Percentiles rank a stretch among this genome's conserved stretches.
Evolutionary conservation across 176 grass and related monocot genomes (phyloP).

Genomic region (Zea mays): Zm-B73-REFERENCE-NAM-5.0 NC_050104.1:26426001-26426500

Average conservation of each 20-base stretch:
- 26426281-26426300: slow-evolving; percentile 8
- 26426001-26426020: no score
- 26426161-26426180: slow-evolving; percentile 18
- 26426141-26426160: no score
- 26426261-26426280: slow-evolving; percentile 37
- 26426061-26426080: no score
- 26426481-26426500: no score
- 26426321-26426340: slow-evolving; percentile 11
- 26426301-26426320: slow-evolving; percentile 5
- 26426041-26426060: no score
- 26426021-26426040: no score
- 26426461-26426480: neutral
- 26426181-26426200: slow-evolving; percentile 9
- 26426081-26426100: no score
- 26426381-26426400: slow-evolving; percentile 9
- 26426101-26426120: no score
- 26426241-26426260: no score
- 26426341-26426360: slow-evolving; percentile 46
- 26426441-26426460: slow-evolving; percentile 12
- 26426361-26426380: slow-evolving; percentile 31
- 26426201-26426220: neutral
- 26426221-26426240: slow-evolving; percentile 49
- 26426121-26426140: no score
- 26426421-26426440: slow-evolving; percentile 46
- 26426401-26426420: slow-evolving; percentile 27